Evolutionary conservation across 805 yeast genomes (phyloP).

Genomic region (Pichia paraexigua): DNA sequence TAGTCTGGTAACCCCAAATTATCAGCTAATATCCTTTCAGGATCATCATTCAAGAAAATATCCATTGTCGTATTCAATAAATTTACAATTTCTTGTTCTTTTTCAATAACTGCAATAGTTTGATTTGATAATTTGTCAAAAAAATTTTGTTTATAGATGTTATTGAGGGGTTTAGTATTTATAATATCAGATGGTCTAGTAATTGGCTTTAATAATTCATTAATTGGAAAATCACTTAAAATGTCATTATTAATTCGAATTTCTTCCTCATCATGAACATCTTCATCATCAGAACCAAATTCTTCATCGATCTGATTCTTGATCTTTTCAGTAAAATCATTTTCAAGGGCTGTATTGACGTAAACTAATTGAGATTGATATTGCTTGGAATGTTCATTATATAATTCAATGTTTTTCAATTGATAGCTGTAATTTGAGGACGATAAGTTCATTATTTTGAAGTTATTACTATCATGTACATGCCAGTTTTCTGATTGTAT

Average conservation of each 20-base stretch:
- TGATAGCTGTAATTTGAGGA: conserved; percentile 19
- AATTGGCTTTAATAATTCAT: conserved; percentile 65
- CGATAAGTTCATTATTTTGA: conserved; percentile 19
- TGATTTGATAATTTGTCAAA: conserved; percentile 58
- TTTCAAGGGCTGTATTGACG: conserved; percentile 16
- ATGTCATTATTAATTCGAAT: conserved; percentile 23
- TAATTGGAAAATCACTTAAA: conserved; percentile 43
- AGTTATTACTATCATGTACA: conserved; percentile 19
- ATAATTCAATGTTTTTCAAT: conserved; percentile 14
- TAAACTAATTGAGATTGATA: conserved; percentile 20
- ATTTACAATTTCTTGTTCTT: conserved; percentile 73
- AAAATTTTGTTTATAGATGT: conserved; percentile 53
- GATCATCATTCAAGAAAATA: conserved; percentile 82
- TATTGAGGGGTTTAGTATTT: conserved; percentile 58
- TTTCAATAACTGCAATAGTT: conserved; percentile 68
- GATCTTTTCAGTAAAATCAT: conserved; percentile 19
- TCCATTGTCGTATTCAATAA: conserved; percentile 65
- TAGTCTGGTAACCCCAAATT: conserved; percentile 60
- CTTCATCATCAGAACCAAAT: conserved; percentile 20
- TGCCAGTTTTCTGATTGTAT: not conserved
- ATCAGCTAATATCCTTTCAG: conserved; percentile 54
- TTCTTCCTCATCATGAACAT: conserved; percentile 1
- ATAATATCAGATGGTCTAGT: conserved; percentile 74
- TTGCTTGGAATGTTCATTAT: conserved; percentile 13
- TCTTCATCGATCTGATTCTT: conserved; percentile 24